These are phyloP conservation scores for Angomonas deanei DNA, from an alignment of 208 protist genomes.

Conservation along the genomic window DNA sequence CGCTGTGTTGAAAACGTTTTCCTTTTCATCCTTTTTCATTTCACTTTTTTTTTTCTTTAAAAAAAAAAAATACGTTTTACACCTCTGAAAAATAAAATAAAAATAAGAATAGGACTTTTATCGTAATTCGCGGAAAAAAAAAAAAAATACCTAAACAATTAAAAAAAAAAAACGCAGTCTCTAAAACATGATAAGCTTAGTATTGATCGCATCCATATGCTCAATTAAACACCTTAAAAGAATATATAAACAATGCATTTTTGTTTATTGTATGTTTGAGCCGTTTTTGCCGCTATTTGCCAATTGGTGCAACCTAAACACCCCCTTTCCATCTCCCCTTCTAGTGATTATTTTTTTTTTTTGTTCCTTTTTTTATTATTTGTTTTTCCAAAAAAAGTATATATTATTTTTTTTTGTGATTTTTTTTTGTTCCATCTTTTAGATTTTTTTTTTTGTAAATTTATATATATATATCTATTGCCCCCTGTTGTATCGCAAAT, in stretches of 20 bases:
- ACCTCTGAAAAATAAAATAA: too few species aligned
- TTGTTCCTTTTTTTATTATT: slow-evolving; percentile 5
- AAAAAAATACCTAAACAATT: neutral
- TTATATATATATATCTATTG: neutral
- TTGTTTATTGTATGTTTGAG: too few species aligned
- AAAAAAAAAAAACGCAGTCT: neutral
- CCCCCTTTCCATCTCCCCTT: too few species aligned
- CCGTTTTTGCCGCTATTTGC: too few species aligned
- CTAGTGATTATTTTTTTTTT: slow-evolving; percentile 11
- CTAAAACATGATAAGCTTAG: too few species aligned
- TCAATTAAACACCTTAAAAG: too few species aligned
- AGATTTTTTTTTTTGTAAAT: slow-evolving; percentile 1
- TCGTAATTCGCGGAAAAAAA: too few species aligned
- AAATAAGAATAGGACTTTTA: too few species aligned
- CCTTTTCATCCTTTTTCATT: slow-evolving; percentile 3
- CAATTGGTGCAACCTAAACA: too few species aligned
- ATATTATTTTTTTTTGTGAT: neutral
- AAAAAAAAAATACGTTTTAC: slow-evolving; percentile 3
- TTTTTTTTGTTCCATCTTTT: neutral
- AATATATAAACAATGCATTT: too few species aligned
- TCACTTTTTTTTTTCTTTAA: neutral
- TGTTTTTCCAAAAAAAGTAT: neutral
- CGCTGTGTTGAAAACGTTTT: neutral
- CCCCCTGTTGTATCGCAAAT: neutral
- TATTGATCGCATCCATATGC: too few species aligned